Conservation (phyloP, 139 green algal genomes). For the Diplosphaera chodatii region DNA sequence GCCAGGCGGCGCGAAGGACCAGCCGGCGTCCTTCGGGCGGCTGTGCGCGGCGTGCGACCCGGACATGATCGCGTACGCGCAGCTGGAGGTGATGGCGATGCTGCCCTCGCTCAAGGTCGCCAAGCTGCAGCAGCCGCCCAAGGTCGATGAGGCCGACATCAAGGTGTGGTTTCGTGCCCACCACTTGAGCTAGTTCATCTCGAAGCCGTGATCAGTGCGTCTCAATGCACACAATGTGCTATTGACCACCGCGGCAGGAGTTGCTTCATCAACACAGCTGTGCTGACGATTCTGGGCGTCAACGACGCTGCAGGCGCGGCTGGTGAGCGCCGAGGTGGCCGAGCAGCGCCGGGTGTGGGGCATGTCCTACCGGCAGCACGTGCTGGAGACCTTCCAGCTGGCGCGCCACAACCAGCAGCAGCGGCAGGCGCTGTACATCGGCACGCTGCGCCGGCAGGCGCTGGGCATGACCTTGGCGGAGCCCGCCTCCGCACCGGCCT, state of each 20-base stretch:
- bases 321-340: not conserved
- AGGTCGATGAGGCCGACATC: constrained; percentile 1
- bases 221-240: no score
- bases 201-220: no score
- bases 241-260: no score
- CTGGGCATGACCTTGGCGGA: no score
- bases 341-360: constrained; percentile 12
- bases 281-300: no score
- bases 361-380: constrained; percentile 4
- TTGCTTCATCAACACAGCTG: no score
- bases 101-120: constrained; percentile 3
- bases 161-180: no score
- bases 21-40: not conserved
- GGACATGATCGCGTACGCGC: constrained; percentile 5
- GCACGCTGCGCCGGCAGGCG: no score
- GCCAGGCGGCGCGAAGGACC: no score
- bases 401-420: constrained; percentile 6
- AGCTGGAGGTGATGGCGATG: constrained; percentile 15
- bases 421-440: constrained; percentile 10
- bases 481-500: no score
- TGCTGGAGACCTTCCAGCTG: constrained; percentile 5
- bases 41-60: constrained; percentile 4
- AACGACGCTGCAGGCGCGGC: not conserved
- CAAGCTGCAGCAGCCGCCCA: constrained; percentile 8
- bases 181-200: no score